These are phyloP conservation scores for Russula sp. DNA, from an alignment of 768 basidiomycete species.

Conservation along the genomic window DNA sequence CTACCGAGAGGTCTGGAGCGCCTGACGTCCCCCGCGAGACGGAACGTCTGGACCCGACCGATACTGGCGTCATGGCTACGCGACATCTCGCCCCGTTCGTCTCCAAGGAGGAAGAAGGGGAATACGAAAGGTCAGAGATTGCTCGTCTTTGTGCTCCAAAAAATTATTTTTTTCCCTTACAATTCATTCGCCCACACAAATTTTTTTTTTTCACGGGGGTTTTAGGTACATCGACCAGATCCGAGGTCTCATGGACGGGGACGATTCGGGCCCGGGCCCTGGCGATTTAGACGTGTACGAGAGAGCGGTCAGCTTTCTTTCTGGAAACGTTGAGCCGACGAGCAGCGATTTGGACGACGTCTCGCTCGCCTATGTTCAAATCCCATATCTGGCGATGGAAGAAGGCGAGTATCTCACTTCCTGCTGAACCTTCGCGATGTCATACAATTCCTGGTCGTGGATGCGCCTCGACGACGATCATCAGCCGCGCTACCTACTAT, in stretches of 20 bases:
- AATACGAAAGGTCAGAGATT: conserved; percentile 17
- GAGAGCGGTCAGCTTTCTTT: conserved; percentile 7
- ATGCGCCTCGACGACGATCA: neutral
- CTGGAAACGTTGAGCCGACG: conserved; percentile 11
- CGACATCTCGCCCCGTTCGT: conserved; percentile 16
- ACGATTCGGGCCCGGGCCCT: conserved; percentile 6
- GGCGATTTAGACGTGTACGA: conserved; percentile 16
- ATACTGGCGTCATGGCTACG: conserved; percentile 13
- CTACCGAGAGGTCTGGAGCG: neutral
- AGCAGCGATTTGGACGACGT: conserved; percentile 15
- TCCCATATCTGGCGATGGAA: conserved; percentile 5
- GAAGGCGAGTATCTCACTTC: conserved; percentile 1
- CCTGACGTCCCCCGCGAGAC: conserved; percentile 7
- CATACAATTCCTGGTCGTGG: neutral
- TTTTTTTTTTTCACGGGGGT: neutral
- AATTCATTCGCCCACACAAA: neutral
- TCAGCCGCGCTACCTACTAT: neutral
- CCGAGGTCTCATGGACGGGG: conserved; percentile 9
- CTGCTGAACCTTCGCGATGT: neutral
- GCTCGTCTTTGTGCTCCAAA: no score
- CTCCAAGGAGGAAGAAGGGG: conserved; percentile 21
- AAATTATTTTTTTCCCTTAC: no score
- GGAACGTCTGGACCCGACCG: conserved; percentile 12
- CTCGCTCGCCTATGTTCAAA: conserved; percentile 13
- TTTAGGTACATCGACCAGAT: conserved; percentile 15